phyloP scores from a whole-genome alignment of 2,329 filamentous ascomycete genomes.

The Erysiphe pisi region DNA sequence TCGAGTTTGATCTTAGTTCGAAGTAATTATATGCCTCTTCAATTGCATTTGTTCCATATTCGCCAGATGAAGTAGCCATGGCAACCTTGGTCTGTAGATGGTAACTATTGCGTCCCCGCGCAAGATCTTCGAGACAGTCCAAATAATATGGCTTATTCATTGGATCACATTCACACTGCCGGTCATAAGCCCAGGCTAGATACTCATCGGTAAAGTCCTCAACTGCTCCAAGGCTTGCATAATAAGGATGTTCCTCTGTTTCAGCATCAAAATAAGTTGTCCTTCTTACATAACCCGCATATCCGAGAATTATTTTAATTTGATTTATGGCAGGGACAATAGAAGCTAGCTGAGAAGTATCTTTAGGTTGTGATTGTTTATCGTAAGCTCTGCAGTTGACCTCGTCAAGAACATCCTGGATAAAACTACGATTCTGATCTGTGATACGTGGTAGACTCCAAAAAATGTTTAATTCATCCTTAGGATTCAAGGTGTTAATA shows the following conservation, averaged over 20 bases:
- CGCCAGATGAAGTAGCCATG: slow-evolving; percentile 48
- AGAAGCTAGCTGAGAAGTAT: slow-evolving; percentile 27
- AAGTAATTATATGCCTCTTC: slow-evolving; percentile 49
- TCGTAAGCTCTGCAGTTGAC: slow-evolving; percentile 37
- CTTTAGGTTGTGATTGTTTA: slow-evolving; percentile 30
- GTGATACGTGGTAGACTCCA: slow-evolving; percentile 35
- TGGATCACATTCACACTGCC: slow-evolving; percentile 48
- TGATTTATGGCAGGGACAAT: slow-evolving; percentile 32
- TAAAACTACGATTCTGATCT: slow-evolving; percentile 36
- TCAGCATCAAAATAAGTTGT: slow-evolving; percentile 34
- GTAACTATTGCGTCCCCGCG: slow-evolving; percentile 43
- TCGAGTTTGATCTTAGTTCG: slow-evolving; percentile 42
- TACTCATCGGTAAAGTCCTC: slow-evolving; percentile 52
- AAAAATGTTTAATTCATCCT: slow-evolving; percentile 35
- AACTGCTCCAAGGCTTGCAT: slow-evolving; percentile 52
- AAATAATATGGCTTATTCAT: slow-evolving; percentile 50
- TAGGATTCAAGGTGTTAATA: slow-evolving; percentile 32
- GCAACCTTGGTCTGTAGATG: slow-evolving; percentile 49
- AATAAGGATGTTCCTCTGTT: slow-evolving; percentile 41
- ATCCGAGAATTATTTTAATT: slow-evolving; percentile 35
- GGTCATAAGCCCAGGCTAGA: slow-evolving; percentile 52
- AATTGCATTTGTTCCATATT: slow-evolving; percentile 48
- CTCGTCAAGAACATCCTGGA: slow-evolving; percentile 53
- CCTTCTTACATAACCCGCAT: slow-evolving; percentile 34
- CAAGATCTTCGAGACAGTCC: slow-evolving; percentile 52